Conservation (phyloP, 23 red algal genomes). For the Gracilaria gracilis region DNA sequence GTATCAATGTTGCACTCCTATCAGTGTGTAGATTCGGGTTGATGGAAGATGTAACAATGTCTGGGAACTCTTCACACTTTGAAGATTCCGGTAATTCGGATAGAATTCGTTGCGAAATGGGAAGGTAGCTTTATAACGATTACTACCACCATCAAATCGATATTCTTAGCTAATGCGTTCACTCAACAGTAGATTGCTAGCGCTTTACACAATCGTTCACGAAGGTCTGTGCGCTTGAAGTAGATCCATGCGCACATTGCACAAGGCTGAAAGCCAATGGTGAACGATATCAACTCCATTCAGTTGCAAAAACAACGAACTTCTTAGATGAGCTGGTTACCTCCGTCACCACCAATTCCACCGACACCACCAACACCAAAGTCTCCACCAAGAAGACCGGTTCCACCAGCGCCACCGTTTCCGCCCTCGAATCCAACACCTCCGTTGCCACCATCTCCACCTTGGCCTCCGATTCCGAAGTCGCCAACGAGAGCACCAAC, state of each 20-base stretch:
- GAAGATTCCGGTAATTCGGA: no score
- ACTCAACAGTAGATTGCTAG: conserved; percentile 26
- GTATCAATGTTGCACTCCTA: no score
- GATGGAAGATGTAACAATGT: no score
- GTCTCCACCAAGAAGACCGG: background rate
- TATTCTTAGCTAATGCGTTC: no score
- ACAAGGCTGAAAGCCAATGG: no score
- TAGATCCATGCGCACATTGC: no score
- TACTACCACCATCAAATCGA: no score
- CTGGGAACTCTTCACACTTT: no score
- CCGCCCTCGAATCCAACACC: conserved; percentile 8
- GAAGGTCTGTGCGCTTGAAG: background rate
- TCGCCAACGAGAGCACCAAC: conserved; percentile 9
- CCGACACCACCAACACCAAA: conserved; percentile 8
- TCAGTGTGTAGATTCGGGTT: no score
- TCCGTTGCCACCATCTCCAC: conserved; percentile 11
- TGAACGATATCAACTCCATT: background rate
- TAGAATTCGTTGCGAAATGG: no score
- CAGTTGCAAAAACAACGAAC: background rate
- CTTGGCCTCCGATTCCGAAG: background rate
- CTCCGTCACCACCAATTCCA: background rate
- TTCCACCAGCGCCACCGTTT: background rate
- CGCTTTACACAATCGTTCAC: background rate
- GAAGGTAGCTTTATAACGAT: no score
- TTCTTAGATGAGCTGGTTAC: background rate